Conservation (phyloP, 2,329 filamentous ascomycete species). For the Aureobasidium mangrovei region DNA sequence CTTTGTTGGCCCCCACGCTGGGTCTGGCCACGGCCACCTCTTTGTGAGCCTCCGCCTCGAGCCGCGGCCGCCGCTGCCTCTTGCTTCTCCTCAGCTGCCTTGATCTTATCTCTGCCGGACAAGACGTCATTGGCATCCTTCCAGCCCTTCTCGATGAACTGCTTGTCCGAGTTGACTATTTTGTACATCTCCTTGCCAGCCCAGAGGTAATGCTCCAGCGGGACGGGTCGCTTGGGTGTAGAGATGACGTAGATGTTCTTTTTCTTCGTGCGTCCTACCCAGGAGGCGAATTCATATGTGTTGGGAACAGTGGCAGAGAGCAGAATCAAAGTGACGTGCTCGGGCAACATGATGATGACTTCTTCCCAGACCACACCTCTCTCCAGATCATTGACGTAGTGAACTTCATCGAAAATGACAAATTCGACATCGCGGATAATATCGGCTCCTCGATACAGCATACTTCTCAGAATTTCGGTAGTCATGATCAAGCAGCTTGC, state of each 20-base stretch:
- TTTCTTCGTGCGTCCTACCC: constrained; percentile 96
- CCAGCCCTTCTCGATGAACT: constrained; percentile 86
- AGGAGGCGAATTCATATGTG: constrained; percentile 94
- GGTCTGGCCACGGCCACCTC: constrained; percentile 44
- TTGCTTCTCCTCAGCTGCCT: constrained; percentile 42
- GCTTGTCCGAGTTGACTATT: constrained; percentile 88
- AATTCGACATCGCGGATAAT: constrained; percentile 95
- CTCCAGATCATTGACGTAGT: constrained; percentile 95
- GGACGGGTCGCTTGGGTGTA: constrained; percentile 88
- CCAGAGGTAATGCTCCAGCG: constrained; percentile 94
- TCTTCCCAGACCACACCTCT: constrained; percentile 98
- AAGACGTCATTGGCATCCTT: constrained; percentile 81
- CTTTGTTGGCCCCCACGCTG: constrained; percentile 42
- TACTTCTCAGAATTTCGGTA: constrained; percentile 93
- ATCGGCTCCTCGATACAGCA: constrained; percentile 94
- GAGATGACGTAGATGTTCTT: constrained; percentile 99
- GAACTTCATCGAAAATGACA: constrained; percentile 97
- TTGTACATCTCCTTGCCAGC: constrained; percentile 86
- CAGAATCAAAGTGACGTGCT: constrained; percentile 90
- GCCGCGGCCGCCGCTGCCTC: constrained; percentile 39
- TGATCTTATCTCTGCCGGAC: constrained; percentile 71
- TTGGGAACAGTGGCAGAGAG: constrained; percentile 96
- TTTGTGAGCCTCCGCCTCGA: constrained; percentile 40
- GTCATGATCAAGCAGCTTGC: constrained; percentile 99
- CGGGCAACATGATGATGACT: constrained; percentile 98